These are phyloP conservation scores for Xanthoceras sorbifolium DNA, from an alignment of 345 rosid species.

Conservation along the genomic window DNA sequence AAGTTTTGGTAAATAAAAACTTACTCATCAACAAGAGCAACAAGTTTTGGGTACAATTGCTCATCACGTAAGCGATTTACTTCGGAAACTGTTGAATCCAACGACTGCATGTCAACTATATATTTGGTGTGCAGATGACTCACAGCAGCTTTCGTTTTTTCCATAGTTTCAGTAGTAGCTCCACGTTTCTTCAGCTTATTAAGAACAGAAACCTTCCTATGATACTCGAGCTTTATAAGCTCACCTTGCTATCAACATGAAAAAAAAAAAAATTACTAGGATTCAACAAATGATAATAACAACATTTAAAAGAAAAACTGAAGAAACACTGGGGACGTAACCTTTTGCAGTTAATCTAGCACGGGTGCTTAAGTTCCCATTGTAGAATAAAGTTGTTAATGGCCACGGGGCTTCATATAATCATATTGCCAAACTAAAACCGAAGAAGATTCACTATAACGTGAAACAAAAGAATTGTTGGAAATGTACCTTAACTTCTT, in stretches of 20 bases:
- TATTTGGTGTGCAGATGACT: slow-evolving; percentile 90
- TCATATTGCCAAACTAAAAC: neutral
- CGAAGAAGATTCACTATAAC: neutral
- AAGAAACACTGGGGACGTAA: neutral
- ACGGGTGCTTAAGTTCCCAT: neutral
- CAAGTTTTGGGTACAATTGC: slow-evolving; percentile 85
- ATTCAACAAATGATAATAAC: slow-evolving; percentile 9
- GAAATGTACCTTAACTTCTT: slow-evolving; percentile 83
- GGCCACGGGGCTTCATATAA: neutral
- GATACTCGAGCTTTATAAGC: slow-evolving; percentile 93
- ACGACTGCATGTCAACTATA: slow-evolving; percentile 97
- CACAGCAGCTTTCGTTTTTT: slow-evolving; percentile 92
- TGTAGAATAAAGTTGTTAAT: neutral
- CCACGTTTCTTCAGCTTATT: slow-evolving; percentile 83
- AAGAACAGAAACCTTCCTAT: slow-evolving; percentile 69
- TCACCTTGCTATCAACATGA: slow-evolving; percentile 73
- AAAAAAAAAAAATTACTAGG: slow-evolving; percentile 24
- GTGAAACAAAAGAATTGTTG: slow-evolving; percentile 6
- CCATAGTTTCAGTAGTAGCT: slow-evolving; percentile 74
- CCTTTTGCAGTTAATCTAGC: neutral
- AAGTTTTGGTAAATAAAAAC: slow-evolving; percentile 17
- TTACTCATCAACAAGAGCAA: slow-evolving; percentile 75
- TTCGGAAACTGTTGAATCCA: slow-evolving; percentile 94
- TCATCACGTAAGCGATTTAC: slow-evolving; percentile 84
- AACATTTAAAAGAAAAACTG: neutral